phyloP scores from a whole-genome alignment of 2,329 filamentous ascomycete species.

The Aaosphaeria pasadenensis region DNA sequence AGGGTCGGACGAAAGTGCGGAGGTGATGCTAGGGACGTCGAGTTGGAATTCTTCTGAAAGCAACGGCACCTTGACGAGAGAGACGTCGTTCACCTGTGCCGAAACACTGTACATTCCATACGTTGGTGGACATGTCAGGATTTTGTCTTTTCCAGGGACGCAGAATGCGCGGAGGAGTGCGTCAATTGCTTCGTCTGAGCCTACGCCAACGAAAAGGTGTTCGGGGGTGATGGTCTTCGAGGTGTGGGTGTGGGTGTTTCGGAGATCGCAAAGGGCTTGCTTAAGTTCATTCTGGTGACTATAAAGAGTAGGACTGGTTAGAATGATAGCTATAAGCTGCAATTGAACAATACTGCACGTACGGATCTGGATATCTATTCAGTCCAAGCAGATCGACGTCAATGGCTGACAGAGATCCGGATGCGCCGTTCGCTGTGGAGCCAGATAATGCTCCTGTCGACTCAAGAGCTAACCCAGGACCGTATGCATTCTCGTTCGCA shows the following conservation, averaged over 20 bases:
- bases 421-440: conserved; percentile 37
- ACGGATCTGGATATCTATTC: conserved; percentile 92
- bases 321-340: background rate
- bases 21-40: conserved; percentile 64
- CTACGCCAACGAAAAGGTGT: conserved; percentile 91
- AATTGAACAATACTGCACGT: conserved; percentile 5
- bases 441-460: conserved; percentile 48
- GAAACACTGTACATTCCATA: conserved; percentile 99
- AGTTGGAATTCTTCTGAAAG: conserved; percentile 71
- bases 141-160: conserved; percentile 78
- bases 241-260: conserved; percentile 83
- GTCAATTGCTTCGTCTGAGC: conserved; percentile 96
- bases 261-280: conserved; percentile 77
- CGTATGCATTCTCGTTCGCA: conserved; percentile 96
- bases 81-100: conserved; percentile 89
- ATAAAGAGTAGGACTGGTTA: background rate
- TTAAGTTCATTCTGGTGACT: conserved; percentile 85
- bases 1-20: conserved; percentile 60
- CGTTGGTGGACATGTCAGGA: conserved; percentile 91
- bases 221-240: conserved; percentile 68
- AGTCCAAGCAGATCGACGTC: conserved; percentile 76
- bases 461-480: conserved; percentile 67
- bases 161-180: conserved; percentile 93
- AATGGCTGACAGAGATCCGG: conserved; percentile 43
- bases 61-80: conserved; percentile 81